phyloP scores from a whole-genome alignment of 257 asterid genomes.

The Coffea eugenioides region DNA sequence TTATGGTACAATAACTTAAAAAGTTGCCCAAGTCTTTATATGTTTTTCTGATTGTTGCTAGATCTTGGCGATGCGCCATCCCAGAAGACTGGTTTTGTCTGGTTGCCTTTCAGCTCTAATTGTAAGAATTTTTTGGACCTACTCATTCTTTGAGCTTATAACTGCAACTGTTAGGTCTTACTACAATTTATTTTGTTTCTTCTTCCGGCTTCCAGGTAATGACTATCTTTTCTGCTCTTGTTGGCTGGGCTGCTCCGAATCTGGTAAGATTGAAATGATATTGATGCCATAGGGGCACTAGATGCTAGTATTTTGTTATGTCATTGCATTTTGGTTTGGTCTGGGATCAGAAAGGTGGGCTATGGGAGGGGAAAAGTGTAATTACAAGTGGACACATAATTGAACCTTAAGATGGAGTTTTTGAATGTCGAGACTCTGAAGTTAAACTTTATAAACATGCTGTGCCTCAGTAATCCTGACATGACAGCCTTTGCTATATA shows the following conservation, averaged over 20 bases:
- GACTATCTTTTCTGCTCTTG: conserved; percentile 90
- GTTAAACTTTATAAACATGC: neutral
- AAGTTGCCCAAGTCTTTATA: neutral
- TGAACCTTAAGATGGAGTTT: conserved; percentile 3
- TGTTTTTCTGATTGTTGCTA: conserved; percentile 18
- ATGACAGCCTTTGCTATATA: neutral
- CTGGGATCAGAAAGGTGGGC: neutral
- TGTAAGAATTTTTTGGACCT: conserved; percentile 44
- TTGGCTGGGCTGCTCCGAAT: conserved; percentile 99
- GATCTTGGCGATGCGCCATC: conserved; percentile 99
- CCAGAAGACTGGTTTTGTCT: conserved; percentile 81
- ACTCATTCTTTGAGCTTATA: neutral
- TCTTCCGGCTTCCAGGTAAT: conserved; percentile 55
- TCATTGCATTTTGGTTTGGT: neutral
- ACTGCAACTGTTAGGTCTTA: conserved; percentile 6
- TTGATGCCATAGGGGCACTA: neutral
- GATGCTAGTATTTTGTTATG: conserved; percentile 11
- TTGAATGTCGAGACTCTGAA: neutral
- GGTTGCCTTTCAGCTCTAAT: conserved; percentile 94
- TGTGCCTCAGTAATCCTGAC: neutral
- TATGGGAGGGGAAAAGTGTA: neutral
- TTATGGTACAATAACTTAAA: neutral
- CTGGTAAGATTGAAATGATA: conserved; percentile 40
- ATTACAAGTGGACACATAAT: neutral
- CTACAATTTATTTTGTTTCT: conserved; percentile 8